phyloP scores from a whole-genome alignment of 768 basidiomycete genomes.

The Russula dissimulans region DNA sequence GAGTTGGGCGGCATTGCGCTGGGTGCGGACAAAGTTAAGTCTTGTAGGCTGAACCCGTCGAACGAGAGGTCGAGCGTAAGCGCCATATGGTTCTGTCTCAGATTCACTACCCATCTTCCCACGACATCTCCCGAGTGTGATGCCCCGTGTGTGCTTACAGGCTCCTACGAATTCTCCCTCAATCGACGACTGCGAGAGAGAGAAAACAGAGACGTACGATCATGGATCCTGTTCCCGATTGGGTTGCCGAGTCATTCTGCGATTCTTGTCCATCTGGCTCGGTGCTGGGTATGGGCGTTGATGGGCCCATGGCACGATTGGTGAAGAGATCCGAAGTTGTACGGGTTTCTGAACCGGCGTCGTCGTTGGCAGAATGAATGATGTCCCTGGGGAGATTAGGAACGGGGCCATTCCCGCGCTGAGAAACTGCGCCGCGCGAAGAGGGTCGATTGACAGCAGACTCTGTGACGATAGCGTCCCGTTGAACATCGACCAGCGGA shows the following conservation, averaged over 20 bases:
- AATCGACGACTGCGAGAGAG: background rate
- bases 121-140: background rate
- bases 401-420: background rate
- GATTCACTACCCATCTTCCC: conserved; percentile 4
- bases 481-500: background rate
- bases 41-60: background rate
- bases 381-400: background rate
- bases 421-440: background rate
- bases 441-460: background rate
- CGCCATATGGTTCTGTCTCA: background rate
- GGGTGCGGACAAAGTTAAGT: background rate
- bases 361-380: background rate
- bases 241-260: background rate
- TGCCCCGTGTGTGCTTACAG: background rate
- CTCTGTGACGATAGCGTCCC: background rate
- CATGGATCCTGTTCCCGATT: background rate
- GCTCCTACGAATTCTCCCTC: background rate
- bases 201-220: background rate
- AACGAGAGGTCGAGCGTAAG: conserved; percentile 12
- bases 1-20: background rate
- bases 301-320: background rate
- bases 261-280: background rate
- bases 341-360: background rate
- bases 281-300: background rate
- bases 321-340: conserved; percentile 6